A percentile compares a stretch with the other conserved stretches of the same genome.
These are phyloP conservation scores for Tremella mesenterica DNA, from an alignment of 768 basidiomycete species.

Conservation along the genomic window DNA sequence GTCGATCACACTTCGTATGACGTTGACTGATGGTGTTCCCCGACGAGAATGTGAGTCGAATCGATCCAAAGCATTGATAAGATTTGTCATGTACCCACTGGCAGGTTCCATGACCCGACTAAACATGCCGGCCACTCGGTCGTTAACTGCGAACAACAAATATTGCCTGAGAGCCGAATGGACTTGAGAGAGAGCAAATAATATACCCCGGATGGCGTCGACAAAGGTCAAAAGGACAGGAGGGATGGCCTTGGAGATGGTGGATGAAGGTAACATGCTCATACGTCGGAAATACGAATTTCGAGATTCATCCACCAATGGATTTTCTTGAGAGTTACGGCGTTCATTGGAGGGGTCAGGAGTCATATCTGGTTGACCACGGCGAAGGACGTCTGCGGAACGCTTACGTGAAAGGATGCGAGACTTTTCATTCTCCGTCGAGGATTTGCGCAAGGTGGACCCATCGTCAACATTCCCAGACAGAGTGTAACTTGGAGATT, in stretches of 20 bases:
- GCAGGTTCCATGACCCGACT: constrained; percentile 80
- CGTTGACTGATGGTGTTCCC: constrained; percentile 57
- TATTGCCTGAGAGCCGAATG: constrained; percentile 83
- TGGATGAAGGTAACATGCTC: constrained; percentile 60
- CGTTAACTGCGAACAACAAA: constrained; percentile 69
- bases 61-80: constrained; percentile 80
- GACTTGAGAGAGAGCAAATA: constrained; percentile 85
- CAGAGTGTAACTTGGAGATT: constrained; percentile 6
- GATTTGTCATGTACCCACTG: constrained; percentile 64
- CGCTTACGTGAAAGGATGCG: constrained; percentile 14
- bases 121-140: constrained; percentile 69
- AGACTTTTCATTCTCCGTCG: constrained; percentile 1
- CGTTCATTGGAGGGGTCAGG: background rate
- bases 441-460: constrained; percentile 1
- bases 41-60: constrained; percentile 72
- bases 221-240: constrained; percentile 60
- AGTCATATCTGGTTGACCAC: background rate
- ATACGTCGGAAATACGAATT: constrained; percentile 92
- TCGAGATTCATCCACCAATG: constrained; percentile 61
- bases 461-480: background rate
- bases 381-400: constrained; percentile 26
- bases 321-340: constrained; percentile 23
- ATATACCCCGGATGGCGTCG: constrained; percentile 81
- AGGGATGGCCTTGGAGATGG: constrained; percentile 61
- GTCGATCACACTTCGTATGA: constrained; percentile 71